A percentile compares a stretch with the other conserved stretches of the same genome.
These are phyloP conservation scores for Gynandropsis gynandra DNA, from an alignment of 345 rosid species.

Conservation along the genomic window DNA sequence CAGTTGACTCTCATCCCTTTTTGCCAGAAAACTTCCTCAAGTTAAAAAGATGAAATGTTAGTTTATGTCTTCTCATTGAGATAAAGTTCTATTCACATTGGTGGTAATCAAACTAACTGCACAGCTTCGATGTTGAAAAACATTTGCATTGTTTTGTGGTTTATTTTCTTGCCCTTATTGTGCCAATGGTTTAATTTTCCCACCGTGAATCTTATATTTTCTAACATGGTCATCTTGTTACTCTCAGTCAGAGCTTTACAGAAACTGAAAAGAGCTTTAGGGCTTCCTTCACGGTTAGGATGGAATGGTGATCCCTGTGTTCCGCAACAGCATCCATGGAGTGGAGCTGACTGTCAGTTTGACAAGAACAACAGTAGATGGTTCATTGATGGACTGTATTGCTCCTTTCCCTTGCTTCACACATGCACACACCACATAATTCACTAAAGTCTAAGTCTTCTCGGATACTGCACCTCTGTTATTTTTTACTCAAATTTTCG, in stretches of 20 bases:
- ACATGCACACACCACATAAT: conserved; percentile 5
- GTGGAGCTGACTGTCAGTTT: conserved; percentile 77
- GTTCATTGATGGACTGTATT: conserved; percentile 97
- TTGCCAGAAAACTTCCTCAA: no score
- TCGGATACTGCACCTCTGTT: no score
- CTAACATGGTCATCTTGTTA: conserved; percentile 23
- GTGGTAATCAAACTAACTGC: not conserved
- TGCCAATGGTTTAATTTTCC: not conserved
- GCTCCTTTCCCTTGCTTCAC: conserved; percentile 4
- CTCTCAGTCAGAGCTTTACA: conserved; percentile 68
- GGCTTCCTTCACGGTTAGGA: conserved; percentile 84
- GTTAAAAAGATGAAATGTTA: not conserved
- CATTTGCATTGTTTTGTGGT: not conserved
- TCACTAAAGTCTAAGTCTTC: not conserved
- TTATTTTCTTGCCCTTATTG: conserved; percentile 3
- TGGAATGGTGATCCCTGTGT: conserved; percentile 99
- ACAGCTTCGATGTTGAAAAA: conserved; percentile 5
- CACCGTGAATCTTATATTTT: conserved; percentile 1
- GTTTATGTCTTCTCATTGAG: not conserved
- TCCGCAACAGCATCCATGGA: conserved; percentile 99
- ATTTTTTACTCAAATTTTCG: no score
- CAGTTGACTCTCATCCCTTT: no score
- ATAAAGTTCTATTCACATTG: not conserved
- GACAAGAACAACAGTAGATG: conserved; percentile 61
- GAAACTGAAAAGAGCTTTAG: conserved; percentile 56